Evolutionary conservation across 768 basidiomycete species (phyloP).

Genomic region (Rhizopogon rudus): DNA sequence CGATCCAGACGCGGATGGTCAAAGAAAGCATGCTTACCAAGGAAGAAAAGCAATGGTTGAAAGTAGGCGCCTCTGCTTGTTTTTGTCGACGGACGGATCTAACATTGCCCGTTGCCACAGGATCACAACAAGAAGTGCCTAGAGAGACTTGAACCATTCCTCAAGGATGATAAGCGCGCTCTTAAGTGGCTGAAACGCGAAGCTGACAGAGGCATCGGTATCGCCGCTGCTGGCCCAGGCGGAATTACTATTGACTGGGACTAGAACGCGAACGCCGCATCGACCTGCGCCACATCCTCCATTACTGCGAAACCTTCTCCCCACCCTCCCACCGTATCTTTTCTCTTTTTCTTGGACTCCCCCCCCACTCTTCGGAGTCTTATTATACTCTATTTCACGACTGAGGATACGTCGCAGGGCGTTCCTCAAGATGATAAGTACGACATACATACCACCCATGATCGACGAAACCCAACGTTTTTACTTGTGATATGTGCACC

Average conservation of each 20-base stretch:
- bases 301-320: slow-evolving; percentile 19
- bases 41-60: slow-evolving; percentile 85
- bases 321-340: not conserved
- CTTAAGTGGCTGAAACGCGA: slow-evolving; percentile 77
- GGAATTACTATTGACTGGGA: slow-evolving; percentile 81
- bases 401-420: slow-evolving; percentile 21
- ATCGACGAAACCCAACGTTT: slow-evolving; percentile 15
- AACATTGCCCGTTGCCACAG: slow-evolving; percentile 28
- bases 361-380: slow-evolving; percentile 7
- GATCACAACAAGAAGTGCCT: slow-evolving; percentile 78
- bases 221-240: slow-evolving; percentile 57
- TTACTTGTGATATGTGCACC: slow-evolving; percentile 21
- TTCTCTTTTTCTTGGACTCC: not conserved
- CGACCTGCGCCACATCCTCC: slow-evolving; percentile 4
- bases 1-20: slow-evolving; percentile 89
- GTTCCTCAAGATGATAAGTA: slow-evolving; percentile 3
- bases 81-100: not conserved
- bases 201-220: slow-evolving; percentile 68
- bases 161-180: slow-evolving; percentile 78
- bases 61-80: slow-evolving; percentile 37
- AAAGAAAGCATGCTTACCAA: slow-evolving; percentile 79
- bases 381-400: slow-evolving; percentile 21
- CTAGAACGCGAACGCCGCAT: slow-evolving; percentile 22
- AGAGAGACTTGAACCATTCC: slow-evolving; percentile 54
- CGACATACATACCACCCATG: slow-evolving; percentile 11